Evolutionary conservation across 2,329 filamentous ascomycete species (phyloP).

Genomic region (Amauroascus verrucosus): DNA sequence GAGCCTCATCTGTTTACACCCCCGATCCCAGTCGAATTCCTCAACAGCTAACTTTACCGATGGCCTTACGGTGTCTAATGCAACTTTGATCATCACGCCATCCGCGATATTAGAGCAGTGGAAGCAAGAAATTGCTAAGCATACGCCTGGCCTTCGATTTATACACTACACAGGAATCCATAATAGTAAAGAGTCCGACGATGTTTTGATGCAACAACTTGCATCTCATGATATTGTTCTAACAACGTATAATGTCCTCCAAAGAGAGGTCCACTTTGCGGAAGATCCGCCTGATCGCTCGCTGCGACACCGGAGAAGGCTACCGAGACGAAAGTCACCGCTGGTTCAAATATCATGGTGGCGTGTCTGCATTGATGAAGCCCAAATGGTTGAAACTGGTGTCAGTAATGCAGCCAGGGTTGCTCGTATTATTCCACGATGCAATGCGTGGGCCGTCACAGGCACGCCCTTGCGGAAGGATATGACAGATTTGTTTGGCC

Average conservation of each 20-base stretch:
- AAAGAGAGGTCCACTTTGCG: constrained; percentile 69
- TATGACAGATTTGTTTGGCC: constrained; percentile 65
- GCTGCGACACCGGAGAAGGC: constrained; percentile 54
- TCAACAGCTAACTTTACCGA: constrained; percentile 16
- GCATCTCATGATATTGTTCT: constrained; percentile 47
- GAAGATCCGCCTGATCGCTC: constrained; percentile 59
- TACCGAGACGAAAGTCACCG: constrained; percentile 60
- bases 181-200: constrained; percentile 26
- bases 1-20: constrained; percentile 36
- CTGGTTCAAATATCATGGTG: constrained; percentile 78
- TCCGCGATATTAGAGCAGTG: constrained; percentile 53
- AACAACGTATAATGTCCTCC: constrained; percentile 59
- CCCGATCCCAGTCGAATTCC: constrained; percentile 19
- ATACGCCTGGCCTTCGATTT: constrained; percentile 48
- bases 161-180: constrained; percentile 49
- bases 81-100: constrained; percentile 55
- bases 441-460: constrained; percentile 85
- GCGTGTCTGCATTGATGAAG: constrained; percentile 59
- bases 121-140: constrained; percentile 48
- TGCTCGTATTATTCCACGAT: constrained; percentile 65
- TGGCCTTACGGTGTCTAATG: constrained; percentile 35
- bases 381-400: constrained; percentile 89
- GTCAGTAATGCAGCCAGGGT: constrained; percentile 73
- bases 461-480: constrained; percentile 81
- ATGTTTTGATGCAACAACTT: constrained; percentile 40